Evolutionary conservation across 768 basidiomycete genomes (phyloP).

Genomic region (Panellus pusillus): DNA sequence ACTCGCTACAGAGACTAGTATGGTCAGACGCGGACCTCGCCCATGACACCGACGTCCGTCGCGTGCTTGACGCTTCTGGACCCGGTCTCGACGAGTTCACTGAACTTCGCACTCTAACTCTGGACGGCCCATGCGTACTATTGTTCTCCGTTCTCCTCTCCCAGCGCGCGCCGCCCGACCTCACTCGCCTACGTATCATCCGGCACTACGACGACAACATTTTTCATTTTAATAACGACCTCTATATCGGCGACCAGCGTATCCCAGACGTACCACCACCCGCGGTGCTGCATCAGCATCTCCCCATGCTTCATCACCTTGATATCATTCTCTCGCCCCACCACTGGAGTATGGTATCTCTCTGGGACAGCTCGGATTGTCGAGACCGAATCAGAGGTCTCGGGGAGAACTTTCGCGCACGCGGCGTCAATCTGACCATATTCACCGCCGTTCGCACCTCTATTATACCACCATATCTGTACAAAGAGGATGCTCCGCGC

Average conservation of each 20-base stretch:
- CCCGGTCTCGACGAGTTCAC: not conserved
- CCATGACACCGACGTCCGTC: conserved; percentile 1
- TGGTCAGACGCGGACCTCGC: conserved; percentile 5
- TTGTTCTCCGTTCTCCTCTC: conserved; percentile 3
- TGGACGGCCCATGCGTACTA: not conserved
- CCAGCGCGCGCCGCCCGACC: conserved; percentile 3
- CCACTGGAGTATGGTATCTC: not conserved
- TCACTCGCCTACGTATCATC: not conserved
- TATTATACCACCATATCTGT: too few relatives aligned
- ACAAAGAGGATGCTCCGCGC: too few relatives aligned
- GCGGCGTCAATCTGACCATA: too few relatives aligned
- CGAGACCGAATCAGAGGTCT: too few relatives aligned
- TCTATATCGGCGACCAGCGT: not conserved
- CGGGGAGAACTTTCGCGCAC: too few relatives aligned
- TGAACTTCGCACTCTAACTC: not conserved
- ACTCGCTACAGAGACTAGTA: conserved; percentile 1
- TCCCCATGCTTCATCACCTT: conserved; percentile 5
- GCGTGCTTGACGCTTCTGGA: too few relatives aligned
- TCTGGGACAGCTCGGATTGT: too few relatives aligned
- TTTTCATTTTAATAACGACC: not conserved
- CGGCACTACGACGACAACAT: not conserved
- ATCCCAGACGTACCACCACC: conserved; percentile 3
- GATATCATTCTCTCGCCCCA: not conserved
- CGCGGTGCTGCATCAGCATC: not conserved
- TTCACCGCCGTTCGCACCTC: too few relatives aligned